A percentile compares a stretch with the other conserved stretches of the same genome.
Evolutionary conservation across 23 red algal genomes (phyloP).

Genomic region (Gracilaria gracilis): DNA sequence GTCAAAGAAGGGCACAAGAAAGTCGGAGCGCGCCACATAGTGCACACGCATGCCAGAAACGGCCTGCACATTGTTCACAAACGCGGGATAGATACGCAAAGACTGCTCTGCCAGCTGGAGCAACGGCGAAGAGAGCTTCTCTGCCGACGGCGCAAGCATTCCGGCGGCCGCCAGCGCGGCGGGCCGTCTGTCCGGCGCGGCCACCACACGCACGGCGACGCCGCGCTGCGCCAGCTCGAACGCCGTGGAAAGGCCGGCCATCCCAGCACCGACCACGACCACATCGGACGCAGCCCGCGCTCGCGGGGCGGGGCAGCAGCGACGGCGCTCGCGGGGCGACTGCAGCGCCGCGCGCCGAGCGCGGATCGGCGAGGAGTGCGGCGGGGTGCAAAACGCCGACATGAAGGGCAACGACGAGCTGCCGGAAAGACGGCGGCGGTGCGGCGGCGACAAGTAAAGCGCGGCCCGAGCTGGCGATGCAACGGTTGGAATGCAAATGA

Average conservation of each 20-base stretch:
- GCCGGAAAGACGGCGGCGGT: background rate
- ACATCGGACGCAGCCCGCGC: conserved; percentile 43
- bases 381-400: conserved; percentile 27
- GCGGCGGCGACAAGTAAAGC: background rate
- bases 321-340: background rate
- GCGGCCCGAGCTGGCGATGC: background rate
- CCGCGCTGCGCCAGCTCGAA: conserved; percentile 78
- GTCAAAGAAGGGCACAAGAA: conserved; percentile 71
- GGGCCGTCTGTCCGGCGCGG: conserved; percentile 10
- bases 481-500: background rate
- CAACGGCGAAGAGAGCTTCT: conserved; percentile 59
- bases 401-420: background rate
- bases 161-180: conserved; percentile 86
- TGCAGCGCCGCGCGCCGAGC: background rate
- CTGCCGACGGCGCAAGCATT: conserved; percentile 93
- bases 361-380: background rate
- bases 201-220: conserved; percentile 73
- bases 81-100: conserved; percentile 73
- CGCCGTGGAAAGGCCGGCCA: conserved; percentile 84
- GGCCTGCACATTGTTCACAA: conserved; percentile 40
- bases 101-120: conserved; percentile 52
- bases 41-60: conserved; percentile 40
- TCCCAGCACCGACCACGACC: conserved; percentile 88
- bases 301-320: background rate
- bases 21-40: conserved; percentile 56